Evolutionary conservation across 2,329 filamentous ascomycete species (phyloP).

Genomic region (Dothideomycetes sp.): DNA sequence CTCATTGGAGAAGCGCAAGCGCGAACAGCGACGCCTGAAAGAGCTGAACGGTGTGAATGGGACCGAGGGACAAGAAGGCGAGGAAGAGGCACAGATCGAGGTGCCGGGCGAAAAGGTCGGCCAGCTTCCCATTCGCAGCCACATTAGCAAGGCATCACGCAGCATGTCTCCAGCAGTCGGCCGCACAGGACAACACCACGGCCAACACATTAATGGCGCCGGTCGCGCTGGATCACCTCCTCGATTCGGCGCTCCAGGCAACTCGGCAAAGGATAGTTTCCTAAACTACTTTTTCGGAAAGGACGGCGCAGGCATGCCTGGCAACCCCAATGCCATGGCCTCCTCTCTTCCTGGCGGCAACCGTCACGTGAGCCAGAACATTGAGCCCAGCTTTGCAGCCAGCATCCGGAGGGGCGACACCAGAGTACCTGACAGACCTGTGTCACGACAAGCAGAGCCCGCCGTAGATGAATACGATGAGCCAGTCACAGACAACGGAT

Average conservation of each 20-base stretch:
- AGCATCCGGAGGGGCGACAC: constrained; percentile 64
- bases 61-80: constrained; percentile 52
- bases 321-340: constrained; percentile 8
- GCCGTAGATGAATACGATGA: constrained; percentile 26
- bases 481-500: constrained; percentile 40
- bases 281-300: constrained; percentile 99
- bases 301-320: constrained; percentile 46
- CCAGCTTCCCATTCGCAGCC: constrained; percentile 48
- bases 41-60: constrained; percentile 72
- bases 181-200: constrained; percentile 34
- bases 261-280: constrained; percentile 77
- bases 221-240: constrained; percentile 51
- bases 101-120: constrained; percentile 42
- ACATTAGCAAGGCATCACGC: constrained; percentile 50
- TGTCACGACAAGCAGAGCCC: constrained; percentile 19
- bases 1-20: constrained; percentile 75
- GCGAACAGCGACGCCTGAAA: constrained; percentile 72
- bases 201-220: constrained; percentile 49
- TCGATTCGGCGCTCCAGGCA: constrained; percentile 45
- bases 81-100: constrained; percentile 21
- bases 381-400: constrained; percentile 72
- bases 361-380: constrained; percentile 66
- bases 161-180: constrained; percentile 76
- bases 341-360: constrained; percentile 26
- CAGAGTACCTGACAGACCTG: constrained; percentile 31